Conservation (phyloP, 2,329 filamentous ascomycete species). For the Fusarium avenaceum region DNA sequence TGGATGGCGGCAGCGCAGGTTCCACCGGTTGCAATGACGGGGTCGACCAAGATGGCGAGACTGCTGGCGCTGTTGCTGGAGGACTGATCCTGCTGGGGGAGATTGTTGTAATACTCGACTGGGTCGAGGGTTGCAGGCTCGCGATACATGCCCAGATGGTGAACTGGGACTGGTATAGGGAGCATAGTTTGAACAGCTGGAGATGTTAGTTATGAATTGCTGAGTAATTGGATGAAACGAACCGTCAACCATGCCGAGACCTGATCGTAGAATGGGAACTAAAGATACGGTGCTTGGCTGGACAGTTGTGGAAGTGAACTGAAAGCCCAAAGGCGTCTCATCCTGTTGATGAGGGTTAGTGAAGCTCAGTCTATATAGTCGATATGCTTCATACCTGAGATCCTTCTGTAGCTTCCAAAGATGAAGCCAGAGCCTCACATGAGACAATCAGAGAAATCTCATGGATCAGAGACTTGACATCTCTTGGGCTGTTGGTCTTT, state of each 20-base stretch:
- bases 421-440: constrained; percentile 80
- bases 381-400: constrained; percentile 70
- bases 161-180: constrained; percentile 82
- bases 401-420: constrained; percentile 68
- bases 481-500: constrained; percentile 74
- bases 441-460: constrained; percentile 88
- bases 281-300: constrained; percentile 79
- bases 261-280: constrained; percentile 92
- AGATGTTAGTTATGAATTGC: constrained; percentile 16
- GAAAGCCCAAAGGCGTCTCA: constrained; percentile 81
- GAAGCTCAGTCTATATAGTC: background rate
- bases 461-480: constrained; percentile 85
- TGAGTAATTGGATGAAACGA: constrained; percentile 23
- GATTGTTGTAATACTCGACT: constrained; percentile 98
- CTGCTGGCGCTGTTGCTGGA: constrained; percentile 58
- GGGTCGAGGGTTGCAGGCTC: constrained; percentile 88
- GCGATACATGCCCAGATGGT: constrained; percentile 95
- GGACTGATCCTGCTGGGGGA: constrained; percentile 76
- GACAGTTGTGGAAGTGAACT: constrained; percentile 76
- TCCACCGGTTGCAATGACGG: constrained; percentile 92
- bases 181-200: constrained; percentile 85
- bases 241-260: constrained; percentile 92
- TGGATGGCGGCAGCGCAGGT: constrained; percentile 92
- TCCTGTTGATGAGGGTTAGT: constrained; percentile 64
- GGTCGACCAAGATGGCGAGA: constrained; percentile 88